A percentile compares a stretch with the other conserved stretches of the same genome.
Evolutionary conservation across 306 rosid species (phyloP).

Genomic region (Sphenostylis stenocarpa): DNA sequence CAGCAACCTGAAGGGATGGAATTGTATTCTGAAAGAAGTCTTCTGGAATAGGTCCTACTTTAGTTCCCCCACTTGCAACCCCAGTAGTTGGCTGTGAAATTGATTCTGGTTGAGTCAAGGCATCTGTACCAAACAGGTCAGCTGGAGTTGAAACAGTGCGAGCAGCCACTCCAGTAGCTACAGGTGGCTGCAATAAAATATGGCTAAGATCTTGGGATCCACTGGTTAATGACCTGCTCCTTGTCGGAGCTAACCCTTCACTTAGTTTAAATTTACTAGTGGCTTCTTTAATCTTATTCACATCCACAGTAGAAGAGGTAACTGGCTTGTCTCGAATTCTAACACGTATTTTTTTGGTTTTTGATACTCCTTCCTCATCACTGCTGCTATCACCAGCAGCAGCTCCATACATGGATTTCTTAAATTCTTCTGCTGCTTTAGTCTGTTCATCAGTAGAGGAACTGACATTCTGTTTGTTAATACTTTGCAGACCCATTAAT

Average conservation of each 20-base stretch:
- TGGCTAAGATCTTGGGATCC: constrained; percentile 79
- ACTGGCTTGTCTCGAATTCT: constrained; percentile 88
- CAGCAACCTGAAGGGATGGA: constrained; percentile 89
- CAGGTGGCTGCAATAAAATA: constrained; percentile 55
- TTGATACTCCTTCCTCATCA: constrained; percentile 89
- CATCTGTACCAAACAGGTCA: constrained; percentile 67
- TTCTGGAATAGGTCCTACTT: constrained; percentile 87
- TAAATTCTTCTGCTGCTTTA: constrained; percentile 97
- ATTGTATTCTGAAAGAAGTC: constrained; percentile 95
- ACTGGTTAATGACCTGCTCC: constrained; percentile 70
- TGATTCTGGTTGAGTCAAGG: constrained; percentile 53
- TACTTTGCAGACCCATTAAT: constrained; percentile 72
- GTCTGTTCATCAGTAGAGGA: constrained; percentile 79
- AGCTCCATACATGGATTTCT: constrained; percentile 85
- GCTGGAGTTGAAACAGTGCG: constrained; percentile 56
- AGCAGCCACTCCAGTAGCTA: constrained; percentile 47
- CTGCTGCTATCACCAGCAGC: constrained; percentile 90
- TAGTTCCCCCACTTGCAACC: constrained; percentile 46
- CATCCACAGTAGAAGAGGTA: constrained; percentile 74
- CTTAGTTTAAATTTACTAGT: constrained; percentile 82
- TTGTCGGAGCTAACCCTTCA: constrained; percentile 67
- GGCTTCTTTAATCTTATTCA: constrained; percentile 93
- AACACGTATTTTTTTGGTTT: constrained; percentile 71
- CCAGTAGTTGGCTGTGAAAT: constrained; percentile 54
- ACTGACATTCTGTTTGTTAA: constrained; percentile 52